Conservation (phyloP, 257 asterid species). For the Cruciata laevipes region DNA sequence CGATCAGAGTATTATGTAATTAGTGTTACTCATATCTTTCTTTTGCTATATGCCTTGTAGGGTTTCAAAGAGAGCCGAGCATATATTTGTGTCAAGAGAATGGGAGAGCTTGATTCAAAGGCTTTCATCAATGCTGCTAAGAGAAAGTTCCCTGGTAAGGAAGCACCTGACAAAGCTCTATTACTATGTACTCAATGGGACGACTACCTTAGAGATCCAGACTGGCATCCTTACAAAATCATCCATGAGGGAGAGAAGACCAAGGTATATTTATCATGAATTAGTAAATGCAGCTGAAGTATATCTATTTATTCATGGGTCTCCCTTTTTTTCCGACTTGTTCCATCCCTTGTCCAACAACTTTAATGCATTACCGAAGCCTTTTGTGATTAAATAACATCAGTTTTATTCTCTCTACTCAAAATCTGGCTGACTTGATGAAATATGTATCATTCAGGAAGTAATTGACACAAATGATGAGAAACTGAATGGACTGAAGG, state of each 20-base stretch:
- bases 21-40: background rate
- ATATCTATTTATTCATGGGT: background rate
- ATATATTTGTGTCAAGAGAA: constrained; percentile 52
- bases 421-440: background rate
- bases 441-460: constrained; percentile 16
- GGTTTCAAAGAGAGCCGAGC: constrained; percentile 39
- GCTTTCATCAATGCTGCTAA: constrained; percentile 40
- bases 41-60: constrained; percentile 17
- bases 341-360: background rate
- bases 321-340: background rate
- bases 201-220: constrained; percentile 58
- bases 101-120: constrained; percentile 60
- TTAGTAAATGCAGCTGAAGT: background rate
- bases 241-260: constrained; percentile 39
- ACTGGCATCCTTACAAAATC: constrained; percentile 72
- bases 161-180: constrained; percentile 27
- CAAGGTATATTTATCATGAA: constrained; percentile 34
- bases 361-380: background rate
- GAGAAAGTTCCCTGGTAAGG: constrained; percentile 31
- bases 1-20: background rate
- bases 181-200: constrained; percentile 55
- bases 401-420: background rate
- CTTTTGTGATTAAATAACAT: background rate
- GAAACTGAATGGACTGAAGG: constrained; percentile 11
- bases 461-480: constrained; percentile 17